phyloP scores from a whole-genome alignment of 768 basidiomycete species.

The Boletus rubroflammeus region DNA sequence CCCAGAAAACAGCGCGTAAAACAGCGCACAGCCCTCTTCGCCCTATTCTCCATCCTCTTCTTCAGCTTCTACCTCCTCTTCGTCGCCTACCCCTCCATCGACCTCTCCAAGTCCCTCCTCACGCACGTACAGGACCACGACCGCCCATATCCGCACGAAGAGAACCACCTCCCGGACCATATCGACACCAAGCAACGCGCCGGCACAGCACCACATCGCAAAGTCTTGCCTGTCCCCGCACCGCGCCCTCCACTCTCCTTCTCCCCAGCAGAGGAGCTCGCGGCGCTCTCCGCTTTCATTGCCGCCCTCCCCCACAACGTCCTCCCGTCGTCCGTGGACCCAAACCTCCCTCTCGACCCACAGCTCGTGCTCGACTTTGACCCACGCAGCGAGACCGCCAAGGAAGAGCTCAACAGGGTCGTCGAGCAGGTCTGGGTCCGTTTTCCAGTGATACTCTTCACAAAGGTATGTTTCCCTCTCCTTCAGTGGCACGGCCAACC shows the following conservation, averaged over 20 bases:
- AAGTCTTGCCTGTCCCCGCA: slow-evolving; percentile 9
- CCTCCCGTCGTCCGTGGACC: slow-evolving; percentile 64
- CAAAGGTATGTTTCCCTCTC: slow-evolving; percentile 46
- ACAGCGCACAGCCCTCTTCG: slow-evolving; percentile 52
- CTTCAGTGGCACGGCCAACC: slow-evolving; percentile 6
- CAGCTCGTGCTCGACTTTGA: slow-evolving; percentile 83
- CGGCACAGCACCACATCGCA: slow-evolving; percentile 19
- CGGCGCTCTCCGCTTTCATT: slow-evolving; percentile 70
- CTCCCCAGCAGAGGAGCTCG: slow-evolving; percentile 59
- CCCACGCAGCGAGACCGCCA: slow-evolving; percentile 58
- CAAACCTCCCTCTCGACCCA: slow-evolving; percentile 65
- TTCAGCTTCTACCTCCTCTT: slow-evolving; percentile 57
- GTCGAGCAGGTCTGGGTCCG: slow-evolving; percentile 66
- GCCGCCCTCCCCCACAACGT: slow-evolving; percentile 72
- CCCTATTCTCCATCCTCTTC: slow-evolving; percentile 47
- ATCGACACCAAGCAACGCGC: neutral
- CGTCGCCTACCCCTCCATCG: slow-evolving; percentile 41
- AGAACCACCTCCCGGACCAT: slow-evolving; percentile 31
- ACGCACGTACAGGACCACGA: slow-evolving; percentile 16
- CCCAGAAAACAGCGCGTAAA: slow-evolving; percentile 38
- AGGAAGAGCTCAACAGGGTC: slow-evolving; percentile 56
- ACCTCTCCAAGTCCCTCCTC: slow-evolving; percentile 36
- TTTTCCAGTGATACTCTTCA: slow-evolving; percentile 73
- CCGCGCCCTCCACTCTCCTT: slow-evolving; percentile 44
- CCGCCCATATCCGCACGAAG: neutral